These are phyloP conservation scores for Nematocida parisii DNA, from an alignment of 371 early-diverging fungal genomes.

Conservation along the genomic window DNA sequence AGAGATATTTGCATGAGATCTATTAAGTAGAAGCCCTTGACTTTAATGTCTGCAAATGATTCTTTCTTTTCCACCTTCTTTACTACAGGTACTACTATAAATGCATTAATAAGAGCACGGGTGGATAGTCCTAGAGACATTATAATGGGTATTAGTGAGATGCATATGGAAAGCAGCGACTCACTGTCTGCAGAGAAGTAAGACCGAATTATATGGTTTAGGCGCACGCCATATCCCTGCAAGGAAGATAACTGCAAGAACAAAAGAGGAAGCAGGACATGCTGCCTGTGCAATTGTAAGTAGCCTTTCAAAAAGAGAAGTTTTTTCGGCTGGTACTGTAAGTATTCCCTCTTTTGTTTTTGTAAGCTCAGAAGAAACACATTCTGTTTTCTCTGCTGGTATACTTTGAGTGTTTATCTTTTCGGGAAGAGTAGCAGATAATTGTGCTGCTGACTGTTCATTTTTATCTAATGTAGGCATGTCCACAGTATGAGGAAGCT, in stretches of 20 bases:
- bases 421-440: no score
- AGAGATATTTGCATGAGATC: background rate
- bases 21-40: constrained; percentile 4
- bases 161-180: background rate
- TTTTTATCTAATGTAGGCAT: no score
- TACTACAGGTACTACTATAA: background rate
- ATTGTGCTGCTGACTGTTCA: no score
- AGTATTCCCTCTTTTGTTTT: background rate
- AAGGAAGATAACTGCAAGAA: background rate
- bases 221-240: background rate
- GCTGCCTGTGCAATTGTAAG: background rate
- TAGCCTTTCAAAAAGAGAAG: background rate
- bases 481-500: no score
- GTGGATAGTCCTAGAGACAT: background rate
- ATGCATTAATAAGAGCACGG: background rate
- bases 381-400: background rate
- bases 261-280: constrained; percentile 1
- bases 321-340: background rate
- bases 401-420: no score
- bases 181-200: background rate
- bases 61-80: background rate
- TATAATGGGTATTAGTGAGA: background rate
- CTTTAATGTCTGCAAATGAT: background rate
- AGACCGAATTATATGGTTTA: background rate
- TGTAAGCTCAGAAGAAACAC: background rate